These are phyloP conservation scores for Dipodascopsis tothii DNA, from an alignment of 805 yeast species.

Conservation along the genomic window DNA sequence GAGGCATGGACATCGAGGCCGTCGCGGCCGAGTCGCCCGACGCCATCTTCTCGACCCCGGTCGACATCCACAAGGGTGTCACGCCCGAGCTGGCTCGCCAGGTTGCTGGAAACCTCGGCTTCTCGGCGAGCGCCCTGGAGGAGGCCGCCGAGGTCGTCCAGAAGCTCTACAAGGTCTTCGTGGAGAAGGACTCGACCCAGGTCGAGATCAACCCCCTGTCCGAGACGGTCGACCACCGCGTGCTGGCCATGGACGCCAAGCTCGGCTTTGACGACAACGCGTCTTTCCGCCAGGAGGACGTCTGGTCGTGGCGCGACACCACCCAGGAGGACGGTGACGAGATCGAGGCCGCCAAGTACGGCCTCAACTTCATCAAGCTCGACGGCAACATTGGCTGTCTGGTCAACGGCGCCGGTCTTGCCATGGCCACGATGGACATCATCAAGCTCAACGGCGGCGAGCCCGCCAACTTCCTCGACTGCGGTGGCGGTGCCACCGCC, in stretches of 20 bases:
- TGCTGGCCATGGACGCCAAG: slow-evolving; percentile 98
- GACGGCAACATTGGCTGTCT: slow-evolving; percentile 98
- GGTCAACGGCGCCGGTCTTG: slow-evolving; percentile 99
- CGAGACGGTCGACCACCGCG: slow-evolving; percentile 83
- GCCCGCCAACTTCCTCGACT: slow-evolving; percentile 98
- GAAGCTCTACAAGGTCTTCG: slow-evolving; percentile 81
- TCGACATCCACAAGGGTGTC: slow-evolving; percentile 72
- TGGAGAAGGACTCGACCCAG: slow-evolving; percentile 92
- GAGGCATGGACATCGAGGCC: slow-evolving; percentile 99
- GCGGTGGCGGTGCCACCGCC: slow-evolving; percentile 99
- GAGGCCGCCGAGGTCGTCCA: slow-evolving; percentile 84
- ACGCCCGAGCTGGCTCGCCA: slow-evolving; percentile 66
- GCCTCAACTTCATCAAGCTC: slow-evolving; percentile 91
- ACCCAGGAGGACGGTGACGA: slow-evolving; percentile 98
- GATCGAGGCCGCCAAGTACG: slow-evolving; percentile 81
- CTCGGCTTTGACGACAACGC: slow-evolving; percentile 97
- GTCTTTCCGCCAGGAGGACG: slow-evolving; percentile 85
- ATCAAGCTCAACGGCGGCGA: slow-evolving; percentile 96
- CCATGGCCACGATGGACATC: slow-evolving; percentile 99
- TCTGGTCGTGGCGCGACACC: slow-evolving; percentile 92
- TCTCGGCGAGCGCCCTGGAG: slow-evolving; percentile 63
- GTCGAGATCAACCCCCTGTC: slow-evolving; percentile 97
- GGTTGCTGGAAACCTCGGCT: slow-evolving; percentile 76
- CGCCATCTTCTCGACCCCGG: slow-evolving; percentile 81
- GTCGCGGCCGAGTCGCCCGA: slow-evolving; percentile 87